Base-by-base conservation (phyloP, 805 yeast genomes). In the Henningerozyma blattae region DNA sequence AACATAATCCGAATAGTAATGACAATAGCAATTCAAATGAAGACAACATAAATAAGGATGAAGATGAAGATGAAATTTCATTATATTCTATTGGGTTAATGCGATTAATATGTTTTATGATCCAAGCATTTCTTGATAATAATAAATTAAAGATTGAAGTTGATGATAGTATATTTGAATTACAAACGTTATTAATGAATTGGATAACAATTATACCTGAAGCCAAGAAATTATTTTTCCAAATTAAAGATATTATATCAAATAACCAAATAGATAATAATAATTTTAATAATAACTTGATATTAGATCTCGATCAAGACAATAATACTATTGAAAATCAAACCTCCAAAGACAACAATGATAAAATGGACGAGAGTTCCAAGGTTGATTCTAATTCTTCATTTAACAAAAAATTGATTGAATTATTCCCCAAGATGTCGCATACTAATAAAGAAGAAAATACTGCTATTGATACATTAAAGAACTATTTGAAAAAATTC, bases 151-250 rank as follows among this genome's bases (percentile, higher is more conserved):
- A 61, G 24, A 49, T 72, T 15, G 58, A 59, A 22, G 62, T 64
- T 29, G 62, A 68, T 12, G 81, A 76, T 40, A 76, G 72, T 46
- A 58, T 65, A 7, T 64, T 72, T 35, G 84, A 76, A 42, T 49
- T 79, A 16, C 79, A 75, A 43, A 65, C 72, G 7, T 56, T 79
- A 24, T 54, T 79, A 32, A 64, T 79, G 41, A 70, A 68, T 35
- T 77, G 84, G 83, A 69, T 78, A 24, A 77, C 79, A 4, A 59
- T 60, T 3, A 41, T 75, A 1, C 76, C 79, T 0, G 82, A 74
- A 34, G 85, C 86, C 0, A 63, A 76, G 40, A 68, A 65, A 28
- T 46, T 79, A 4, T 77, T 70, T 43, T 73, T 72, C 40, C 45
- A 40, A 34, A 43, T 62, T 18, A 61, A 59, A 39, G 34, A 33